Percentiles rank a stretch among this genome's conserved stretches.
phyloP scores from a whole-genome alignment of 768 basidiomycete species.

The Russula griseocarnosa region DNA sequence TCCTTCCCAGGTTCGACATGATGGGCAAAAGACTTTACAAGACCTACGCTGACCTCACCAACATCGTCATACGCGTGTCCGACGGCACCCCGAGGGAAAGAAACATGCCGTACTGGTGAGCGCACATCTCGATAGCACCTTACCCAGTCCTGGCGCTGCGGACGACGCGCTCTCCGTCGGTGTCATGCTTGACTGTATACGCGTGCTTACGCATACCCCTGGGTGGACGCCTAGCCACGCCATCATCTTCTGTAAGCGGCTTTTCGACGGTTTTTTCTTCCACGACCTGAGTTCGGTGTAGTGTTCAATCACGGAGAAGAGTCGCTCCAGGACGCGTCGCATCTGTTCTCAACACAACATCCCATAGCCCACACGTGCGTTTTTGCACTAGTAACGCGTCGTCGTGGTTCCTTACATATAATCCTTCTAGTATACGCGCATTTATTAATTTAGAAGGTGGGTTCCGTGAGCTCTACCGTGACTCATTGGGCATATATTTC shows the following conservation, averaged over 20 bases:
- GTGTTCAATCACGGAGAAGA: conserved; percentile 97
- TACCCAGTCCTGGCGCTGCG: conserved; percentile 84
- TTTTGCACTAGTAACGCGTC: neutral
- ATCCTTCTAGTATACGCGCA: conserved; percentile 60
- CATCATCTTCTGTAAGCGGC: conserved; percentile 71
- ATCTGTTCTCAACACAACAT: conserved; percentile 91
- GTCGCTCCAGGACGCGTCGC: conserved; percentile 90
- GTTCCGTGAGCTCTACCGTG: neutral
- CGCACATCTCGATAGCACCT: conserved; percentile 82
- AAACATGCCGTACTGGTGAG: conserved; percentile 84
- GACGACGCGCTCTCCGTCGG: conserved; percentile 88
- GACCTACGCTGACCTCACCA: conserved; percentile 81
- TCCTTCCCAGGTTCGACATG: conserved; percentile 75
- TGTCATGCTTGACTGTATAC: conserved; percentile 84
- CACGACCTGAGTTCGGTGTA: conserved; percentile 33
- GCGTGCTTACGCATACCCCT: conserved; percentile 68
- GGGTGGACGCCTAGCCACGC: conserved; percentile 71
- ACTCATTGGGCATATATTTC: too few species aligned
- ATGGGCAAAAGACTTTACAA: conserved; percentile 82
- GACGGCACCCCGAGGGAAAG: conserved; percentile 68
- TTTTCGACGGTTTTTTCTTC: neutral
- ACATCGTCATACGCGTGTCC: conserved; percentile 84
- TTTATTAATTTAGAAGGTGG: conserved; percentile 87
- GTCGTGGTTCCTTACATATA: neutral
- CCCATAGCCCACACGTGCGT: conserved; percentile 63